These are phyloP conservation scores for Kodamaea plutei DNA, from an alignment of 1,139 yeast genomes.

Conservation along the genomic window DNA sequence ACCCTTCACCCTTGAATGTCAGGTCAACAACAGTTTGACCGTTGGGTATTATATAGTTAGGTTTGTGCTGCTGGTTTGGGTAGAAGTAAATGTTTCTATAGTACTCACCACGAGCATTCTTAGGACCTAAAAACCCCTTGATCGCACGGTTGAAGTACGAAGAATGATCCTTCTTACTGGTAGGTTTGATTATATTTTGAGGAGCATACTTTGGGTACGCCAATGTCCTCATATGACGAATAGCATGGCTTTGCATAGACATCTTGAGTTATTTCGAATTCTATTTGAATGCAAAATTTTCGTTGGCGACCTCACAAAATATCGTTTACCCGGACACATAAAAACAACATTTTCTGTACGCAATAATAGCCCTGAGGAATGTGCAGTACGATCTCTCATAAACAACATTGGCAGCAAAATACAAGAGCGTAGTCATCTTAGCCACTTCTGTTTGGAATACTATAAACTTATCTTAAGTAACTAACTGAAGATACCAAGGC, in stretches of 20 bases:
- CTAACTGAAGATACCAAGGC: no score
- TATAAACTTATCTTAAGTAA: no score
- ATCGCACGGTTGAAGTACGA: conserved; percentile 32
- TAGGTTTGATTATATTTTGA: conserved; percentile 19
- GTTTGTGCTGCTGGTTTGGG: conserved; percentile 68
- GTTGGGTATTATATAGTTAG: conserved; percentile 71
- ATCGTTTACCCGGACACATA: not conserved
- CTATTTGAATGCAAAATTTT: no score
- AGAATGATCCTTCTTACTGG: conserved; percentile 23
- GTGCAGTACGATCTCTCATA: not conserved
- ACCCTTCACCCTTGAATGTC: conserved; percentile 12
- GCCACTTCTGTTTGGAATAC: no score
- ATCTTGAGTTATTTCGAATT: conserved; percentile 2
- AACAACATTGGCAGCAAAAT: not conserved
- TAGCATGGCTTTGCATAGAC: conserved; percentile 6
- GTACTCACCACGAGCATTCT: conserved; percentile 80
- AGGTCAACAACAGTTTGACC: conserved; percentile 35
- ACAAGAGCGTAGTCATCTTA: not conserved
- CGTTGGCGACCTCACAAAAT: no score
- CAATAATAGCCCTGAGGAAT: not conserved
- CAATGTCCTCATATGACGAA: conserved; percentile 15
- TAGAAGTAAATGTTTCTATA: conserved; percentile 68
- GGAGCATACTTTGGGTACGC: conserved; percentile 22
- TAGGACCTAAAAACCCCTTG: conserved; percentile 72
- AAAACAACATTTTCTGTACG: not conserved